Evolutionary conservation across 805 yeast genomes (phyloP), one percentile per base, ranked within the genome.

Genomic region (Candida rishiriensis): DNA sequence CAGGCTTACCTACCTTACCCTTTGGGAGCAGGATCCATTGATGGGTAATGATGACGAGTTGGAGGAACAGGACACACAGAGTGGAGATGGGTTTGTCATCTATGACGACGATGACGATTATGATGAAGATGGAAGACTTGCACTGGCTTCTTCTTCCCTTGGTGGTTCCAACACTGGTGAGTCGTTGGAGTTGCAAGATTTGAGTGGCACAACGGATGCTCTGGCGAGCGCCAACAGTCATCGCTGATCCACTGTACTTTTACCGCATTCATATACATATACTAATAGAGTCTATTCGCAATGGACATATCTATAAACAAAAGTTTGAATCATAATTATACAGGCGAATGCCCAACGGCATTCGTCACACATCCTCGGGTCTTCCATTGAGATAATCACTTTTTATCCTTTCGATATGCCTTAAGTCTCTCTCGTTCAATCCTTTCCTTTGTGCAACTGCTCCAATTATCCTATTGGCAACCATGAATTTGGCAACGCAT

Each of bases 401-500:
- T 41, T 63, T 60, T 17, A 61, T 54, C 14, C 46, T 35, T 35
- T 63, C 60, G 44, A 51, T 59, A 18, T 54, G 61, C 36, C 41
- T 39, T 41, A 78, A 53, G 42, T 61, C 65, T 46, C 61, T 65
- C n/a, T 79, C 80, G 32, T 67, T 65, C 40, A 76, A 64, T 30
- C 78, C 66, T 51, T 63, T 69, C 56, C 58, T 46, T 48, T 72
- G 71, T 50, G 73, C 69, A 63, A 66, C 58, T 13, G 70, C 73
- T 0, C 91, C 93, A 29, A 87, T 68, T 42, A 74, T 59, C 37
- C 77, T 63, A 60, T 83, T 89, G 38, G 89, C 83, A 54, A 74
- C 74, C 70, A 88, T 86, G 64, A 83, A 89, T 63, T 90, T 90
- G 50, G 80, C 66, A 36, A 86, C 91, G 67, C 98, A 90, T 48